These are phyloP conservation scores for Citrus mangshanensis DNA, from an alignment of 345 rosid genomes.

Conservation along the genomic window DNA sequence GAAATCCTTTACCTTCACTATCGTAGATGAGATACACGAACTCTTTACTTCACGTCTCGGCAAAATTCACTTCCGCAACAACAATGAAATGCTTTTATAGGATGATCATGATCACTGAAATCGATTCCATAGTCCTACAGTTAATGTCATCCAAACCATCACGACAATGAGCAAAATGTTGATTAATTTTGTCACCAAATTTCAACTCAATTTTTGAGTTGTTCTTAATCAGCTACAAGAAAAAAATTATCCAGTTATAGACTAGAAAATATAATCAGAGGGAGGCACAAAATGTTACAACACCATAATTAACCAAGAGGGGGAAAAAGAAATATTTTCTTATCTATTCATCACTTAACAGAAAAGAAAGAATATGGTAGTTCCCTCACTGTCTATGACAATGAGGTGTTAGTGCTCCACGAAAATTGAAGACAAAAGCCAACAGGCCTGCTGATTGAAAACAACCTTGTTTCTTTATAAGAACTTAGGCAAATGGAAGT, in stretches of 20 bases:
- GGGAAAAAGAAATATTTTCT: no score
- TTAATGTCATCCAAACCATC: constrained; percentile 6
- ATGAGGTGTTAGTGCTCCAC: neutral
- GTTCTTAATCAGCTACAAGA: neutral
- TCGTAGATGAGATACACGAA: neutral
- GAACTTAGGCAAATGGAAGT: neutral
- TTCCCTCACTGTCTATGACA: neutral
- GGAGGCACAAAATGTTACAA: neutral
- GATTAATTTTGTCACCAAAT: neutral
- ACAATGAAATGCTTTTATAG: constrained; percentile 72
- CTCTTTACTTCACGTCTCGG: constrained; percentile 39
- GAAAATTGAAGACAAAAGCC: neutral
- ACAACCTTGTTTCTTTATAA: no score
- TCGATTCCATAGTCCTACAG: constrained; percentile 84
- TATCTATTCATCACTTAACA: no score
- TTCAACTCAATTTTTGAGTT: neutral
- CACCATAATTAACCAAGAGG: neutral
- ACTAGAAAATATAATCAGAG: neutral
- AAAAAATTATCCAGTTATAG: neutral
- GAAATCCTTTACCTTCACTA: neutral
- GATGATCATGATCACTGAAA: constrained; percentile 62
- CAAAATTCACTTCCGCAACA: constrained; percentile 65
- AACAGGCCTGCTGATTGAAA: neutral
- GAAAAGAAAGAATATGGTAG: no score
- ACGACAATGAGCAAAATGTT: constrained; percentile 15